phyloP scores from a whole-genome alignment of 148 eudicot species.

The Heliamphora exappendiculata region DNA sequence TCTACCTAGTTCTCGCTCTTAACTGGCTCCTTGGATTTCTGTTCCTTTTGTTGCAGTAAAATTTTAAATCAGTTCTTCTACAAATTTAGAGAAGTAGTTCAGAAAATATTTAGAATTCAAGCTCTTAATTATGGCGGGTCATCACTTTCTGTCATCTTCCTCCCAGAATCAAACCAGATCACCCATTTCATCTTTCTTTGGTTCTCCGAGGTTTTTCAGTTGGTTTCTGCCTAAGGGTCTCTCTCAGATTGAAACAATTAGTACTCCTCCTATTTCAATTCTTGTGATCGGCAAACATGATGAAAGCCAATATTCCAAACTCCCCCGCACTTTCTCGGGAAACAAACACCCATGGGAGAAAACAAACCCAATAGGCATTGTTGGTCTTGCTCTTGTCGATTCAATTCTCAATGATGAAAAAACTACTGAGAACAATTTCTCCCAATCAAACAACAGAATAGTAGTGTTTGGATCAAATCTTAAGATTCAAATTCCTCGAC shows the following conservation, averaged over 20 bases:
- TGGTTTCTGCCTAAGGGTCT: slow-evolving; percentile 28
- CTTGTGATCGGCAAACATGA: slow-evolving; percentile 42
- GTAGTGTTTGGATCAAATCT: slow-evolving; percentile 72
- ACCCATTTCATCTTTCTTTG: slow-evolving; percentile 49
- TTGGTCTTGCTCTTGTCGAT: slow-evolving; percentile 64
- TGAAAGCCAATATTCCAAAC: slow-evolving; percentile 17
- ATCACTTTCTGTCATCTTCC: slow-evolving; percentile 26
- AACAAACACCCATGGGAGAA: slow-evolving; percentile 36
- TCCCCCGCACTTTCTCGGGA: slow-evolving; percentile 13
- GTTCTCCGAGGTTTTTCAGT: slow-evolving; percentile 51
- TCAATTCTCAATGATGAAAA: slow-evolving; percentile 24
- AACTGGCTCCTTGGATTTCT: slow-evolving; percentile 2
- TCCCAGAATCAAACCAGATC: slow-evolving; percentile 41
- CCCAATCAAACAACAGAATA: slow-evolving; percentile 36
- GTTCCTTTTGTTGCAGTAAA: slow-evolving; percentile 7
- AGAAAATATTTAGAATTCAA: slow-evolving; percentile 79
- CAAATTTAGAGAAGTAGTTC: background rate
- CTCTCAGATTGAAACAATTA: slow-evolving; percentile 30
- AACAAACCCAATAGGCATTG: slow-evolving; percentile 37
- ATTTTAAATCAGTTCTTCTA: background rate
- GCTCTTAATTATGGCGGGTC: slow-evolving; percentile 41
- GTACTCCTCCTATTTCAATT: slow-evolving; percentile 72
- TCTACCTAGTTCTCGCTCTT: background rate
- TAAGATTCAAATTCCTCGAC: slow-evolving; percentile 61
- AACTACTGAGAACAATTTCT: slow-evolving; percentile 10